Evolutionary conservation across 2,329 filamentous ascomycete species (phyloP), one percentile per base, ranked within the genome.

Genomic region (Epichloe coenophiala): DNA sequence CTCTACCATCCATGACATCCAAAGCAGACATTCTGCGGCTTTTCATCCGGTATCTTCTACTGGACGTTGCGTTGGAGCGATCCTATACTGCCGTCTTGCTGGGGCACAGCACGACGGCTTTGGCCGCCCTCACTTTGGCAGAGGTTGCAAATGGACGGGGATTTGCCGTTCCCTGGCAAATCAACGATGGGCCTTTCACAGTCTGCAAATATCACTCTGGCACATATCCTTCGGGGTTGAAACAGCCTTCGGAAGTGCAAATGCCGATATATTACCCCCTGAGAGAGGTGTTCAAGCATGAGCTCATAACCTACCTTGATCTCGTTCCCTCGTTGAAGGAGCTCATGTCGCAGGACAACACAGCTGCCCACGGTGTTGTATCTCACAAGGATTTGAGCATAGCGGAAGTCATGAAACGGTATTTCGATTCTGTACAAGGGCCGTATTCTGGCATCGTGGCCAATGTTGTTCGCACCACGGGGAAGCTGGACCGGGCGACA

Each of bases 91-190:
- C 81, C 12, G 75, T 97, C 41, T 68, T 97, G 1, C 84, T 93
- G 66, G 90, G 87, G 21, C 83, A 91, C 67, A 94, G 81, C 57
- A 95, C 93, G 19, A 96, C 89, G 5, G 80, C 83, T 15, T 80
- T 98, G 33, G 91, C 93, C 4, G 88, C 91, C 57, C 82, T 88
- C 60, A 87, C 88, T 0, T 78, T 98, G 13, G 76, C 88, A 6
- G 88, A 93, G 68, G 89, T 91, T 2, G 89, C 91, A 23, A 96
- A 95, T 68, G 93, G 93, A 1, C 78, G 91, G 45, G 93, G 91
- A 1, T 89, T 84, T 57, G 80, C 85, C 4, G 69, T 97, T 19
- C 87, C 90, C 1, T 91, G 84, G 81, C 80, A 86, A 58, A 78
- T 90, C 15, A 80, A 82, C 47, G 93, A 97, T 63, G 89, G 88